These are phyloP conservation scores for Colletotrichum gigasporum DNA, from an alignment of 2,329 filamentous ascomycete species.

Conservation along the genomic window DNA sequence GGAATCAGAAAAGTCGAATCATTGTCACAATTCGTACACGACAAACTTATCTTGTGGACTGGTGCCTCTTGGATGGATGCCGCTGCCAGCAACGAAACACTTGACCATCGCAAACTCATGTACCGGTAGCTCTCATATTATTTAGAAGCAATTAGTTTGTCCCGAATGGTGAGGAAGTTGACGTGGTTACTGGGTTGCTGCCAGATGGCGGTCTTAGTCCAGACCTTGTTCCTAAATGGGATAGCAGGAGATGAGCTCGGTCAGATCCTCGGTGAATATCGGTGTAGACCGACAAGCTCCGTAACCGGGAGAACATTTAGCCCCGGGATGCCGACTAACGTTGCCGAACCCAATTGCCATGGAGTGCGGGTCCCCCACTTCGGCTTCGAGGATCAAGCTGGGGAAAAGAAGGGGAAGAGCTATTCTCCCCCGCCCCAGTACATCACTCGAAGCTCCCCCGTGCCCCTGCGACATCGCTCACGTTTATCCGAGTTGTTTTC, in stretches of 20 bases:
- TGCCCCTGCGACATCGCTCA: conserved; percentile 20
- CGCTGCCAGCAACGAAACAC: no score
- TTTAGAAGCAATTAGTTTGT: no score
- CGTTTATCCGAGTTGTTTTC: conserved; percentile 23
- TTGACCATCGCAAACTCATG: no score
- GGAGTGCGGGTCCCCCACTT: conserved; percentile 24
- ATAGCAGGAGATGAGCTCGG: neutral
- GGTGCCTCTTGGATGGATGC: no score
- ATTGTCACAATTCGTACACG: no score
- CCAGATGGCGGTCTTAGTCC: neutral
- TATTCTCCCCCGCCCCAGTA: conserved; percentile 23
- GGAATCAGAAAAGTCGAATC: no score
- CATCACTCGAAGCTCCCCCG: conserved; percentile 24
- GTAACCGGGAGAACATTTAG: conserved; percentile 14
- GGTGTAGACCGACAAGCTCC: neutral
- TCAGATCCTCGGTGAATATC: neutral
- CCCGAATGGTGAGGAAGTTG: no score
- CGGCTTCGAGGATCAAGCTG: conserved; percentile 21
- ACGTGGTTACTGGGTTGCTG: neutral
- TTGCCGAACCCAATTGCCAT: conserved; percentile 33
- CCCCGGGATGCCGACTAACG: conserved; percentile 10
- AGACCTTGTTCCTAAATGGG: neutral
- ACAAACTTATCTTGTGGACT: no score
- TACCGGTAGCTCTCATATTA: no score
- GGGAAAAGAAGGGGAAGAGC: conserved; percentile 28